phyloP scores from a whole-genome alignment of 129 eudicot genomes.

The Escallonia rubra region DNA sequence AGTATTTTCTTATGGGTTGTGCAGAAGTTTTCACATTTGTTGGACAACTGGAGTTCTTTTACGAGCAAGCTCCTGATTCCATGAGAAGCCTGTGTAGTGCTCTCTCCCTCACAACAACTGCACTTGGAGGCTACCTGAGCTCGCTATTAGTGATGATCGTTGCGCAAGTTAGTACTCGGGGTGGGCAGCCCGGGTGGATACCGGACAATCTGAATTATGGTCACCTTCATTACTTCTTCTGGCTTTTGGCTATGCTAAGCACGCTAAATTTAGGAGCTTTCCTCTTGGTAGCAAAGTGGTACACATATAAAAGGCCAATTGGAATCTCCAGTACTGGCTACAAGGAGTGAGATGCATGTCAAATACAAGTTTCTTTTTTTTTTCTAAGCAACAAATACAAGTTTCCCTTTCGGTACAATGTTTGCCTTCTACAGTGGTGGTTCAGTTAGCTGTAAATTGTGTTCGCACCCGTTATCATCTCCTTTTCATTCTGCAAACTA shows the following conservation, averaged over 20 bases:
- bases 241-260: slow-evolving; percentile 62
- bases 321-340: slow-evolving; percentile 34
- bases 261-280: slow-evolving; percentile 48
- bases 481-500: no score
- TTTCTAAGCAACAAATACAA: no score
- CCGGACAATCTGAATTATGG: slow-evolving; percentile 72
- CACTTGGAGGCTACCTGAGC: slow-evolving; percentile 69
- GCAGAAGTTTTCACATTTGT: slow-evolving; percentile 58
- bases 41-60: slow-evolving; percentile 68
- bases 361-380: no score
- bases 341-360: no score
- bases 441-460: no score
- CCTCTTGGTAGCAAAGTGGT: slow-evolving; percentile 51
- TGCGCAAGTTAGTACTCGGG: slow-evolving; percentile 31
- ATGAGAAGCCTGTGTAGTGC: slow-evolving; percentile 78
- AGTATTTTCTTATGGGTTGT: slow-evolving; percentile 58
- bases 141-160: slow-evolving; percentile 57
- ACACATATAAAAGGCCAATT: slow-evolving; percentile 48
- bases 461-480: no score
- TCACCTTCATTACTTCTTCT: slow-evolving; percentile 54
- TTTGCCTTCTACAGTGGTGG: no score
- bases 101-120: slow-evolving; percentile 44
- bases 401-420: no score
- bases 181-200: slow-evolving; percentile 67
- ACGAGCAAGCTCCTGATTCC: slow-evolving; percentile 75